Evolutionary conservation across 495 filamentous ascomycete genomes (phyloP).

Genomic region (Aspergillus cavernicola): DNA sequence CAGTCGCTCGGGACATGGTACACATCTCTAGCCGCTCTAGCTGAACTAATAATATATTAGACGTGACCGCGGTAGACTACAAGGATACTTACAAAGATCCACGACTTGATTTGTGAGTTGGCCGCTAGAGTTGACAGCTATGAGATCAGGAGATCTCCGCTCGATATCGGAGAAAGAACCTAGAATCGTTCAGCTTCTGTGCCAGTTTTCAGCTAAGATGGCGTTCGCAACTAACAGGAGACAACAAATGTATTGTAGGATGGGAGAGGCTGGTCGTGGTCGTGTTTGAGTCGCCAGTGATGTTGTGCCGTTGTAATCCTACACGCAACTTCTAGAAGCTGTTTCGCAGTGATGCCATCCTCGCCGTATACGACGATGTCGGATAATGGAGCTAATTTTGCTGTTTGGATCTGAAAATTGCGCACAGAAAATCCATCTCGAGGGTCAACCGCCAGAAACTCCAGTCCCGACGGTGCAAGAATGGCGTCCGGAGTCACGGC

Average conservation of each 20-base stretch:
- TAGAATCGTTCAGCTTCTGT: conserved; percentile 29
- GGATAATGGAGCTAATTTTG: conserved; percentile 81
- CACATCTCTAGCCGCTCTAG: conserved; percentile 91
- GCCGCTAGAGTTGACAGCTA: conserved; percentile 71
- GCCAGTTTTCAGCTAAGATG: background rate
- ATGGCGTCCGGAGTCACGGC: conserved; percentile 79
- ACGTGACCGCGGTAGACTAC: background rate
- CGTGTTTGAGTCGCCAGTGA: conserved; percentile 63
- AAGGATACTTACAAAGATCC: conserved; percentile 67
- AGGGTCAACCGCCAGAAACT: conserved; percentile 66
- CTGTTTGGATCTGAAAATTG: conserved; percentile 95
- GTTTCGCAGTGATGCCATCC: conserved; percentile 47
- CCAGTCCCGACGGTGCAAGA: conserved; percentile 43
- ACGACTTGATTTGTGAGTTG: conserved; percentile 72
- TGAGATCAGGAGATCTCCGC: conserved; percentile 60
- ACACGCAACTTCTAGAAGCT: conserved; percentile 64
- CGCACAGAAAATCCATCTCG: conserved; percentile 78
- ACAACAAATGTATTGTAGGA: conserved; percentile 83
- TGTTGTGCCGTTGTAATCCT: conserved; percentile 72
- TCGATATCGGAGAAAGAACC: conserved; percentile 74
- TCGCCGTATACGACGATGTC: conserved; percentile 92
- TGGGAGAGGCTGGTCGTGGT: conserved; percentile 52
- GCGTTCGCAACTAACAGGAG: conserved; percentile 48
- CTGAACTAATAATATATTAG: conserved; percentile 52
- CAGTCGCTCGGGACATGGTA: conserved; percentile 82